These are phyloP conservation scores for Curvularia spicifera DNA, from an alignment of 2,329 filamentous ascomycete species.

Conservation along the genomic window DNA sequence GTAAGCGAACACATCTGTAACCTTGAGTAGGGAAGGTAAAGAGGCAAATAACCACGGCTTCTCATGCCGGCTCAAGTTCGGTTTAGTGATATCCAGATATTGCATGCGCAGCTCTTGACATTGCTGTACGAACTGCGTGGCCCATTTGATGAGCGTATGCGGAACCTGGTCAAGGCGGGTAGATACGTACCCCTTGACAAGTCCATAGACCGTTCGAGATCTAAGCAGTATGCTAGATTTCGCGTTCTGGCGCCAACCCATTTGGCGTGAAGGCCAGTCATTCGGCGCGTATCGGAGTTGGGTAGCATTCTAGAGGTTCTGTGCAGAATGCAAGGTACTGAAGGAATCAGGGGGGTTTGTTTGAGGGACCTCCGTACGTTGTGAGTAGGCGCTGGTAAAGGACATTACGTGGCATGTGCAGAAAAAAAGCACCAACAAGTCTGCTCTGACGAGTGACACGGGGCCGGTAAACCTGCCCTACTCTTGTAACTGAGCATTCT, in stretches of 20 bases:
- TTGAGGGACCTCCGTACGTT: not conserved
- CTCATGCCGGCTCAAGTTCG: conserved; percentile 25
- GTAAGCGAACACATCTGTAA: conserved; percentile 4
- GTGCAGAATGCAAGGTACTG: conserved; percentile 5
- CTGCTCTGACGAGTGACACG: not conserved
- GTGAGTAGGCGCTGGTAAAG: not conserved
- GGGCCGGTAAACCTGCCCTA: conserved; percentile 5
- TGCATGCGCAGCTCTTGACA: conserved; percentile 26
- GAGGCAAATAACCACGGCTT: conserved; percentile 24
- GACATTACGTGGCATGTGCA: not conserved
- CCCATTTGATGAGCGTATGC: conserved; percentile 15
- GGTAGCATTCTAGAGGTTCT: not conserved
- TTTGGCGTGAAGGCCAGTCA: not conserved
- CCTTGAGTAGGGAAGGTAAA: not conserved
- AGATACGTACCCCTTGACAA: conserved; percentile 8
- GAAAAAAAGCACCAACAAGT: not conserved
- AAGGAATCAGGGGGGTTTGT: not conserved
- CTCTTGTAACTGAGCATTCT: not conserved
- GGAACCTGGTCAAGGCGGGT: conserved; percentile 7
- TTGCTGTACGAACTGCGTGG: conserved; percentile 16
- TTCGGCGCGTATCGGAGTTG: not conserved
- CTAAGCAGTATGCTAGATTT: conserved; percentile 11
- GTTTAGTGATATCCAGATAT: conserved; percentile 29
- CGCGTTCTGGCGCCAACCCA: not conserved
- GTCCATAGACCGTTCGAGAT: conserved; percentile 5